Evolutionary conservation across 169 alveolate genomes (phyloP).

Genomic region (Theileria sp.): DNA sequence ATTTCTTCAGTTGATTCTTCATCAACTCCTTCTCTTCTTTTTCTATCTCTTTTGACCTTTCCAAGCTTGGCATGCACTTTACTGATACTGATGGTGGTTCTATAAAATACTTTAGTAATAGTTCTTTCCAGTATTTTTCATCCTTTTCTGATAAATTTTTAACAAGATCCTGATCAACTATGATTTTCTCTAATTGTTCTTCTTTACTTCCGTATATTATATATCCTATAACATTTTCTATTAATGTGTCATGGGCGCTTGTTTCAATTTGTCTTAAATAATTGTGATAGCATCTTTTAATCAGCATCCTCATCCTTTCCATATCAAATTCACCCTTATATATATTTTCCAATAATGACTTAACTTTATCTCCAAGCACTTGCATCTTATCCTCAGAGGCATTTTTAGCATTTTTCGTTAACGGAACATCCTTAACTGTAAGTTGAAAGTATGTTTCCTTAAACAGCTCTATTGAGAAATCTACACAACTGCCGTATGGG

Average conservation of each 20-base stretch:
- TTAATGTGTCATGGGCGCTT: conserved; percentile 61
- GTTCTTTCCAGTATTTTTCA: conserved; percentile 72
- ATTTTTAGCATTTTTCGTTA: conserved; percentile 1
- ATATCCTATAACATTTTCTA: conserved; percentile 62
- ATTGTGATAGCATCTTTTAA: conserved; percentile 50
- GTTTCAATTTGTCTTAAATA: conserved; percentile 67
- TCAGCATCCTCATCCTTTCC: conserved; percentile 63
- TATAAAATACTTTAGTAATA: conserved; percentile 48
- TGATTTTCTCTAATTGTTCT: conserved; percentile 50
- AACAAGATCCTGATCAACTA: conserved; percentile 40
- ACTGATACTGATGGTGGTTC: conserved; percentile 49
- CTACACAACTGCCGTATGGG: conserved; percentile 69
- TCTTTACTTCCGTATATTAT: conserved; percentile 45
- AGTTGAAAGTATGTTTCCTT: conserved; percentile 53
- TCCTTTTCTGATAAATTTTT: conserved; percentile 29
- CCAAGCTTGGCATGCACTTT: conserved; percentile 65
- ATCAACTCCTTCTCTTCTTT: conserved; percentile 55
- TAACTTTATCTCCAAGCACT: conserved; percentile 43
- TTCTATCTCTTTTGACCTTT: conserved; percentile 51
- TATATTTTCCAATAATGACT: conserved; percentile 48
- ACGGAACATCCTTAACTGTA: conserved; percentile 63
- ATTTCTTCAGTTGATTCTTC: conserved; percentile 34
- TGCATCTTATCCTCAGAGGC: conserved; percentile 40
- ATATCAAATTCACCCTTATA: conserved; percentile 56
- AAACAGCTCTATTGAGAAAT: conserved; percentile 59